Base-by-base conservation (phyloP, 2,329 filamentous ascomycete genomes). In the Sarocladiaceae sp. region DNA sequence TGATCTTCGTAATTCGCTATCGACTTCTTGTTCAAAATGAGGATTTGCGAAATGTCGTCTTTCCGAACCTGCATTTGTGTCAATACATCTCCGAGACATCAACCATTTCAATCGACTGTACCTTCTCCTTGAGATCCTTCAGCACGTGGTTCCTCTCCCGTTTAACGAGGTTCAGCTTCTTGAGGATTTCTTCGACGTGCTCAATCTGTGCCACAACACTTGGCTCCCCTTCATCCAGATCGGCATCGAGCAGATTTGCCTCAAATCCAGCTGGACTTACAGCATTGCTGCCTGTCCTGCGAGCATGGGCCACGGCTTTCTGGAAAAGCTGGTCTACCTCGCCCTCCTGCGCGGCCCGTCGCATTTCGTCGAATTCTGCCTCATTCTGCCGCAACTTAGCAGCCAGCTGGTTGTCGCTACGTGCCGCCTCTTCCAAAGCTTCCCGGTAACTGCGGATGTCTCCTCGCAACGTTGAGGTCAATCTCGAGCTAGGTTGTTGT, bases 91-190 rank as follows among this genome's bases (percentile, higher is more conserved):
- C 23, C 3, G 18, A n/a, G n/a, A n/a, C n/a, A n/a, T n/a, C n/a
- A n/a, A n/a, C n/a, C n/a, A n/a, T n/a, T n/a, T n/a, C n/a, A n/a
- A n/a, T n/a, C n/a, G n/a, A n/a, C n/a, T n/a, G n/a, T 69, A 95
- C 94, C 85, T 96, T 97, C 59, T 97, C 92, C 69, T 99, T 99
- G 60, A 99, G 76, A 69, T 99, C 94, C 68, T 97, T 97, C 58
- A 99, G 71, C 36, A 97, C 90, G 70, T 97, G 92, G 54, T 87
- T 85, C 54, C 94, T 79, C 68, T 99, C 95, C 54, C 90, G 82
- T 74, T 97, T 97, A 61, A 99, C 86, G 33, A 96, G 76, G 61
- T 92, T 95, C 60, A 99, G 70, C 70, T 92, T 97, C 73, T 92
- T 90, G 57, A 99, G 72, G 49, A 96, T 80, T 31, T 96, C 90